phyloP scores from a whole-genome alignment of 2,329 filamentous ascomycete genomes.

The Hypoxylon sp. region DNA sequence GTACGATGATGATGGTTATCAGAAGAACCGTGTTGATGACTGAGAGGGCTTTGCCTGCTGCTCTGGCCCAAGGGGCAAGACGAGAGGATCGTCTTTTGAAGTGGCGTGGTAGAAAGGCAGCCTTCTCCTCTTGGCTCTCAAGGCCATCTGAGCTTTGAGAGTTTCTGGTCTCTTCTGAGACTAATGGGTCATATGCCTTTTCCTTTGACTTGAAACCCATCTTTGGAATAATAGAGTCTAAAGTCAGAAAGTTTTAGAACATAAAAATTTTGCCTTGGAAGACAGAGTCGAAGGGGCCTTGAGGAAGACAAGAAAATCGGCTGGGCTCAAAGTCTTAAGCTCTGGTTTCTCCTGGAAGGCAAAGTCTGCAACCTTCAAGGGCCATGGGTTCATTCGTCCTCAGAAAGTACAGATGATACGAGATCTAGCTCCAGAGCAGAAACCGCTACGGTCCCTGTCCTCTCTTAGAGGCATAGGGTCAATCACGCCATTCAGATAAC shows the following conservation, averaged over 20 bases:
- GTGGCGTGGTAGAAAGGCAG: slow-evolving; percentile 15
- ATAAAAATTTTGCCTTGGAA: not conserved
- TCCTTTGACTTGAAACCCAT: slow-evolving; percentile 21
- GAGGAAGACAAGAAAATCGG: not conserved
- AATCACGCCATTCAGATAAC: slow-evolving; percentile 1
- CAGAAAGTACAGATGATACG: not conserved
- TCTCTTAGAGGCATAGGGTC: not conserved
- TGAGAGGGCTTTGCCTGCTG: slow-evolving; percentile 2
- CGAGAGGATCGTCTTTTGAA: slow-evolving; percentile 22
- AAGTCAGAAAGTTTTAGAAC: not conserved
- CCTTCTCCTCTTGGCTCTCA: slow-evolving; percentile 21
- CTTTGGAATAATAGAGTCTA: not conserved
- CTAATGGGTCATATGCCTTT: slow-evolving; percentile 21
- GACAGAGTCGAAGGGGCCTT: not conserved
- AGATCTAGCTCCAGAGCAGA: not conserved
- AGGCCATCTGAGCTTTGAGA: slow-evolving; percentile 26
- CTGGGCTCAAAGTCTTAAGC: slow-evolving; percentile 9
- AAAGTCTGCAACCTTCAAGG: not conserved
- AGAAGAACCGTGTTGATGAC: slow-evolving; percentile 9
- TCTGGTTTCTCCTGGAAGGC: not conserved
- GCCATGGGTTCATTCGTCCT: not conserved
- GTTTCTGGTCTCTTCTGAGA: slow-evolving; percentile 18
- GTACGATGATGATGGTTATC: slow-evolving; percentile 8
- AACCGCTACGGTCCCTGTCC: not conserved
- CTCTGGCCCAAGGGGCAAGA: slow-evolving; percentile 7